phyloP scores from a whole-genome alignment of 805 yeast genomes.

The Saccharomycopsis amapae region DNA sequence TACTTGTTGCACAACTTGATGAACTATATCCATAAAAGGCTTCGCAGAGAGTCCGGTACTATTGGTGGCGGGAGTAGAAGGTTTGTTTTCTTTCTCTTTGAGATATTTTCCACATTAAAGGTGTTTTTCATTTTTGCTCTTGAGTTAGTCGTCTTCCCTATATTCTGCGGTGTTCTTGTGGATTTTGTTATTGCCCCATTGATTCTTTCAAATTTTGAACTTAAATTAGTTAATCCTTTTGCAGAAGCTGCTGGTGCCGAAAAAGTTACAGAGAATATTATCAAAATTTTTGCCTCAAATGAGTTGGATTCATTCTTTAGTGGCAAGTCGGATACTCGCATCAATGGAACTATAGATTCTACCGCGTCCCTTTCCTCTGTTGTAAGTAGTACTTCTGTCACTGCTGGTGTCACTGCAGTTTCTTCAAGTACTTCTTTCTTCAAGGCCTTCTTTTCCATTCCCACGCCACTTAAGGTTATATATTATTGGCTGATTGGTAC shows the following conservation, averaged over 20 bases:
- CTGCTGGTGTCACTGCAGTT: neutral
- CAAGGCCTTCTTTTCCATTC: neutral
- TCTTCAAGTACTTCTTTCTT: neutral
- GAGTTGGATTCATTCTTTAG: neutral
- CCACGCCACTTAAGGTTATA: neutral
- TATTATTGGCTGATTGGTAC: constrained; percentile 71
- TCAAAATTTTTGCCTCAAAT: constrained; percentile 8
- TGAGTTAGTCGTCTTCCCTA: constrained; percentile 81
- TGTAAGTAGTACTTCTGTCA: neutral
- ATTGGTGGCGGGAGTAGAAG: constrained; percentile 44
- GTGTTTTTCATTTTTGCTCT: constrained; percentile 68
- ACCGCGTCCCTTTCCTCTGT: neutral
- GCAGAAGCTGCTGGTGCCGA: neutral
- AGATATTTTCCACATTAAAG: constrained; percentile 54
- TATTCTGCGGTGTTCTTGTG: constrained; percentile 73
- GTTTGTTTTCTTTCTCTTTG: constrained; percentile 34
- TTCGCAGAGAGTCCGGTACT: constrained; percentile 21
- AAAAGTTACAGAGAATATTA: neutral
- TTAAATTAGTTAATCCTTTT: constrained; percentile 15
- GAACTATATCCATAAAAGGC: constrained; percentile 26
- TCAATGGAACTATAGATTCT: neutral
- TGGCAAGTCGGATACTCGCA: too few relatives aligned
- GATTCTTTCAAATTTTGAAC: constrained; percentile 24
- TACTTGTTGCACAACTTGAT: constrained; percentile 29
- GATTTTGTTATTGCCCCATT: constrained; percentile 64